Base-by-base conservation (phyloP, 306 rosid genomes). In the Gleditsia sinensis region DNA sequence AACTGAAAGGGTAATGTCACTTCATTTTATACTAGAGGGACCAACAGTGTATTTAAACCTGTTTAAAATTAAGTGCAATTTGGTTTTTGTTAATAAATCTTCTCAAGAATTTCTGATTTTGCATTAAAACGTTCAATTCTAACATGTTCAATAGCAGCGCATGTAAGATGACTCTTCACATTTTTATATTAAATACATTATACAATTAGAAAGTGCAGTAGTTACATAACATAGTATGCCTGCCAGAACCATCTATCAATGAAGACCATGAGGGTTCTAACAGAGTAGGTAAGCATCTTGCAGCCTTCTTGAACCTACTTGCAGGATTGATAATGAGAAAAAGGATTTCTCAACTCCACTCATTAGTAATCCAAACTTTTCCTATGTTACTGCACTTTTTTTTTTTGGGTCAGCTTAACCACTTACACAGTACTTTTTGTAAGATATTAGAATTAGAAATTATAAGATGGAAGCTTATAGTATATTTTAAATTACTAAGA, bases 121-220 rank as follows among this genome's bases (percentile, higher is more conserved):
- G 11, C n/a, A 20, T 57, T 46, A 8, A n/a, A 40, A 2, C 61
- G 58, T 49, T 58, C 59, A 59, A 14, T 57, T 65, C 42, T 64
- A 55, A 48, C 59, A 70, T 37, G 49, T 14, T 45, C 51, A 13
- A 30, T 50, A 78, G 34, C 20, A 80, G 57, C 49, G n/a, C 75
- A 46, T 32, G 23, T 50, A n/a, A 48, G 59, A 68, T 30, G 24
- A 50, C 32, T 67, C 10, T 43, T 55, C 62, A 37, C 17, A 21
- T 17, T 63, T 21, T 23, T 23, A 30, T 71, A 55, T 50, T 32
- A 70, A 50, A 70, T 20, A 34, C 12, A 64, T 36, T 43, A 64
- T 76, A 48, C 11, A 12, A 32, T 32, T 54, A 55, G 34, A 72
- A 46, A 58, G 17, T 6, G 55, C 11, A 33, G 50, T n/a, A 33